Conservation (phyloP, 139 green algal species). For the Zygnema circumcarinatum region DNA sequence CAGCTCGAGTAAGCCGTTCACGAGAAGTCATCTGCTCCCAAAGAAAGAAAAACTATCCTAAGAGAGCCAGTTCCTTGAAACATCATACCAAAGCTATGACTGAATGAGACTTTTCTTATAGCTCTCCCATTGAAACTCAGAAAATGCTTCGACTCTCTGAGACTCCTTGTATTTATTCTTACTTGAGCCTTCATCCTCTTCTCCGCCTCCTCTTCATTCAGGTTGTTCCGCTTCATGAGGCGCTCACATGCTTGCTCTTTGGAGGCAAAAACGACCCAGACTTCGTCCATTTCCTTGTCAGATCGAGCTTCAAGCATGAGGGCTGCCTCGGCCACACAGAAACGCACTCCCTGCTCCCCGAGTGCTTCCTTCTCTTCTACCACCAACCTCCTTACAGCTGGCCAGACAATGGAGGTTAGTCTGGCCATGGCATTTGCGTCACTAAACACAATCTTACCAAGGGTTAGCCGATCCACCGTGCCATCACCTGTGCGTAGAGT, state of each 20-base stretch:
- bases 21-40: conserved; percentile 36
- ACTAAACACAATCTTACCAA: conserved; percentile 40
- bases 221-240: conserved; percentile 40
- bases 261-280: conserved; percentile 52
- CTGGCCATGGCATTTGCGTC: conserved; percentile 10
- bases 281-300: conserved; percentile 42
- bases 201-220: conserved; percentile 37
- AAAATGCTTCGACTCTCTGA: no score
- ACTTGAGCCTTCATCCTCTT: conserved; percentile 45
- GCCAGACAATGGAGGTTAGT: conserved; percentile 52
- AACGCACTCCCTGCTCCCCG: not conserved
- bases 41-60: conserved; percentile 2
- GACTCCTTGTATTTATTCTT: no score
- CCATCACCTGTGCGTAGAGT: no score
- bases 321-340: conserved; percentile 46
- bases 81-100: not conserved
- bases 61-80: not conserved
- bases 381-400: conserved; percentile 30
- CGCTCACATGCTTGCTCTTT: conserved; percentile 20
- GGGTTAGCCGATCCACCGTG: conserved; percentile 19
- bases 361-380: conserved; percentile 32
- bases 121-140: not conserved
- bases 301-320: conserved; percentile 45
- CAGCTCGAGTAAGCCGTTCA: conserved; percentile 26
- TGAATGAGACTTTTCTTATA: not conserved